Base-by-base conservation (phyloP, 1,139 yeast species). In the Pneumocystis canis region DNA sequence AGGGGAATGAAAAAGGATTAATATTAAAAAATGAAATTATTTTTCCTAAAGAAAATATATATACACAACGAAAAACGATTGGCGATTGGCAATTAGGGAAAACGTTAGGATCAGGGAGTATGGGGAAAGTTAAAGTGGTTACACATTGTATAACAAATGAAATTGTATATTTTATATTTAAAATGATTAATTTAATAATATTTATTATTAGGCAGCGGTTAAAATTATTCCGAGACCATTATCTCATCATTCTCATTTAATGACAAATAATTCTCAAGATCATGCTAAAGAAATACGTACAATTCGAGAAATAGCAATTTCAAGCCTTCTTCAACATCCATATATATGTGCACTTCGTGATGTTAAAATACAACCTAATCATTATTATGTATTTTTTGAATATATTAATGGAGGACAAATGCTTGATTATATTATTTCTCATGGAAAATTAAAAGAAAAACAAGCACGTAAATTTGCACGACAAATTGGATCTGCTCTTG, bases 51-150 rank as follows among this genome's bases (percentile, higher is more conserved):
- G 54, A 47, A 47, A 30, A 28, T 28, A 16, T n/a, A 83, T 69
- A 77, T 84, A 62, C 77, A 79, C 57, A 28, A n/a, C 57, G 54
- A n/a, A 47, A 47, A 25, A 47, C 31, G 6, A 65, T 92, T 63
- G 99, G 98, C 20, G 97, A 94, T 69, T 92, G 98, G 98, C 95
- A 88, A 70, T 90, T 92, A 69, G 81, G 89, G 65, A 89, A 89
- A 73, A 89, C 97, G 0, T 88, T 92, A 61, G 99, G 99, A 61
- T 96, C 97, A 3, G 98, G 99, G 2, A 88, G 96, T 0, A 92
- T 94, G 98, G 99, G 99, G 64, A 95, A 92, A 73, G 99, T 92
- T 62, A 94, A 94, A 74, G 78, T 92, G 60, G 97, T 97, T 1
- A 85, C 83, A 70, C 96, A 90, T 75, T 82, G 87, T 67, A 73